Evolutionary conservation across 2,329 filamentous ascomycete genomes (phyloP).

Genomic region (Stachybotrys echinatus): DNA sequence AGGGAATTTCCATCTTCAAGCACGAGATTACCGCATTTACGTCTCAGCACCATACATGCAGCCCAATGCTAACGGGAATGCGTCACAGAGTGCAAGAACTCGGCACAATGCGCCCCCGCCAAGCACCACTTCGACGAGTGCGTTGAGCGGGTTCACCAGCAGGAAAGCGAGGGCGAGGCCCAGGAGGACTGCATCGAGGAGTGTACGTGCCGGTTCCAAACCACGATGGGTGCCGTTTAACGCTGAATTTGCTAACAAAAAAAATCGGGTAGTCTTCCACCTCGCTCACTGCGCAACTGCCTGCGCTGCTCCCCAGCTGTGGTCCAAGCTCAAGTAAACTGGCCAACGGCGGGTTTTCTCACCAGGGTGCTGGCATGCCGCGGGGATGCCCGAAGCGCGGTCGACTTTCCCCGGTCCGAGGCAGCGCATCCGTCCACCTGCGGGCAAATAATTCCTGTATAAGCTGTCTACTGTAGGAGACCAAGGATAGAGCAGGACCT

Average conservation of each 20-base stretch:
- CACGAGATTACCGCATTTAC: too few relatives aligned
- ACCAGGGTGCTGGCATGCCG: background rate
- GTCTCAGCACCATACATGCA: background rate
- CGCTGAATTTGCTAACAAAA: background rate
- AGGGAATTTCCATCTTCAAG: conserved; percentile 17
- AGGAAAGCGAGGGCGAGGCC: conserved; percentile 63
- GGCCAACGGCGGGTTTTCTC: background rate
- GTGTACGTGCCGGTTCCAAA: conserved; percentile 63
- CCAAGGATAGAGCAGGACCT: background rate
- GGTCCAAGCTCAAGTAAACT: conserved; percentile 81
- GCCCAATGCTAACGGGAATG: conserved; percentile 13
- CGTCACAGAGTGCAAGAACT: conserved; percentile 77
- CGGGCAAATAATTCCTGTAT: too few relatives aligned
- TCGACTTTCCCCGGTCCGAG: too few relatives aligned
- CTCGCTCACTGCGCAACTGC: conserved; percentile 89
- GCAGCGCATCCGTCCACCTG: too few relatives aligned
- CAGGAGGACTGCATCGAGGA: conserved; percentile 98
- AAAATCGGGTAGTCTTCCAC: conserved; percentile 88
- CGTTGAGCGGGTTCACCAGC: conserved; percentile 74
- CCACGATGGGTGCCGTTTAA: conserved; percentile 3
- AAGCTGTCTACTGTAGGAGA: background rate
- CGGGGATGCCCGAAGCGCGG: too few relatives aligned
- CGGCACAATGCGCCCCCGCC: conserved; percentile 73
- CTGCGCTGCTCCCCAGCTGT: conserved; percentile 96
- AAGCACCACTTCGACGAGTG: conserved; percentile 99